Evolutionary conservation across 768 basidiomycete species (phyloP).

Genomic region (Boletus huronensis): DNA sequence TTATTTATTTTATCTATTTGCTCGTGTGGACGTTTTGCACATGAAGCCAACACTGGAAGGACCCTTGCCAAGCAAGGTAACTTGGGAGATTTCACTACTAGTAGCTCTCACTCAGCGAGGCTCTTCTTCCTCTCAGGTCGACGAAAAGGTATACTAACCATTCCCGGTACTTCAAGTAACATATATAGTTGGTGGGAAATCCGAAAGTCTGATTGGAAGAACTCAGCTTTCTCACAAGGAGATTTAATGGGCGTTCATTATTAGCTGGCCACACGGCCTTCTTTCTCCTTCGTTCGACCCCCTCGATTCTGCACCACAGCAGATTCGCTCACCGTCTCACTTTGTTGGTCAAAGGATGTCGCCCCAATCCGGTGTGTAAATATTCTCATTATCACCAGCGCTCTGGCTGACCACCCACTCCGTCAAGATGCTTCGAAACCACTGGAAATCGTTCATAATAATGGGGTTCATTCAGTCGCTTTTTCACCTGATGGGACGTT

Average conservation of each 20-base stretch:
- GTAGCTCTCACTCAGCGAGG: background rate
- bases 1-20: no score
- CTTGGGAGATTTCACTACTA: no score
- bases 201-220: background rate
- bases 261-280: no score
- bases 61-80: no score
- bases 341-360: conserved; percentile 1
- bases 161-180: background rate
- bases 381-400: background rate
- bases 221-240: background rate
- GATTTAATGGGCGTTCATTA: background rate
- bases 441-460: conserved; percentile 5
- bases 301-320: background rate
- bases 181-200: background rate
- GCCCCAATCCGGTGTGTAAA: background rate
- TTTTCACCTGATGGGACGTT: conserved; percentile 16
- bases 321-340: background rate
- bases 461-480: conserved; percentile 7
- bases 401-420: background rate
- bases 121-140: background rate
- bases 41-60: no score
- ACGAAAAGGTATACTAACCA: background rate
- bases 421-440: conserved; percentile 2
- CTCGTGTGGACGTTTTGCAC: no score
- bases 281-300: background rate